These are phyloP conservation scores for Magnolia officinalis DNA, from an alignment of 164 flowering plant genomes.

Conservation along the genomic window DNA sequence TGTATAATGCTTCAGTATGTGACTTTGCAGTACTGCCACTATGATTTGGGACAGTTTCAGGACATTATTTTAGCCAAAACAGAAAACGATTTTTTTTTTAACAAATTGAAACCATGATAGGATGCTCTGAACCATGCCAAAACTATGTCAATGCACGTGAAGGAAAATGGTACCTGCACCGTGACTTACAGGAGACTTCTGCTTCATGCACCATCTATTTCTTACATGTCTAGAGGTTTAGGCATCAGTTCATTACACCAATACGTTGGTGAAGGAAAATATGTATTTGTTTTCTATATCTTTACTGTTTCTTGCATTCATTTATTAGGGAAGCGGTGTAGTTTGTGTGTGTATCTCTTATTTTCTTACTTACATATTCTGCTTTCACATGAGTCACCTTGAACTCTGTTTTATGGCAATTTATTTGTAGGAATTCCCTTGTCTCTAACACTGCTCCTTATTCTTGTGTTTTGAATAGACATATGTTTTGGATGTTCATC, in stretches of 20 bases:
- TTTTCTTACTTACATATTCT: neutral
- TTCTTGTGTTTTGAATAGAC: slow-evolving; percentile 48
- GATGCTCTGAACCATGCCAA: too few relatives aligned
- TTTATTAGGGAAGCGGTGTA: neutral
- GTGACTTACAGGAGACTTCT: too few relatives aligned
- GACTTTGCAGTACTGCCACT: too few relatives aligned
- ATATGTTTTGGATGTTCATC: slow-evolving; percentile 98
- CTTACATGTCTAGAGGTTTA: neutral
- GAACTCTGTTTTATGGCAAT: neutral
- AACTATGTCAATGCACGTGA: too few relatives aligned
- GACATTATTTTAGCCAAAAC: too few relatives aligned
- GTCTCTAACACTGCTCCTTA: slow-evolving; percentile 6
- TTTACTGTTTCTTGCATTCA: neutral
- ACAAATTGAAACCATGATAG: too few relatives aligned
- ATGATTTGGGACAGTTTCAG: too few relatives aligned
- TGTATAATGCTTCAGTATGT: too few relatives aligned
- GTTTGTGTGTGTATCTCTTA: neutral
- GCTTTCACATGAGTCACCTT: neutral
- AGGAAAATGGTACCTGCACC: too few relatives aligned
- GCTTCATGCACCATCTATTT: too few relatives aligned
- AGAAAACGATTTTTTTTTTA: too few relatives aligned
- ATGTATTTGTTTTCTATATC: neutral
- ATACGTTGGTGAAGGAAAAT: neutral
- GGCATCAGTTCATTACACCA: neutral
- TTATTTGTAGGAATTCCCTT: neutral